Percentiles rank a stretch among this genome's conserved stretches.
Conservation (phyloP, 1,284 basidiomycete genomes). For the Grifola frondosa region DNA sequence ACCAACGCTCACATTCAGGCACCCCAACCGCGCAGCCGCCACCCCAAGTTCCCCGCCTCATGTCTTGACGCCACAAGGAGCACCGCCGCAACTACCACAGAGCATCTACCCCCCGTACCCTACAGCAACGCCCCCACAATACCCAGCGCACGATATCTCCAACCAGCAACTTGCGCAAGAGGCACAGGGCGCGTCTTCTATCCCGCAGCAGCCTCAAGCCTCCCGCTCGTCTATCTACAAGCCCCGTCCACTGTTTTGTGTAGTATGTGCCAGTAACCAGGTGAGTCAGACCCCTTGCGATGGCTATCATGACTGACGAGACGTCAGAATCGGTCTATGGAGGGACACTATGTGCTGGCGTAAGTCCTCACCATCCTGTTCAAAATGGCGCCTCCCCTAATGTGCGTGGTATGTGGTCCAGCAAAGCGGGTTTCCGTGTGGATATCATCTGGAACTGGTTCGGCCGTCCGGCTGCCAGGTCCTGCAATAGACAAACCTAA, state of each 20-base stretch:
- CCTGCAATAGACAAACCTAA: slow-evolving; percentile 98
- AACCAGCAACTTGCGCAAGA: slow-evolving; percentile 29
- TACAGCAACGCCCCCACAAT: slow-evolving; percentile 36
- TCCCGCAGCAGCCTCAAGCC: slow-evolving; percentile 14
- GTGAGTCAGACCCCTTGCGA: slow-evolving; percentile 42
- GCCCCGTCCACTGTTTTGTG: slow-evolving; percentile 84
- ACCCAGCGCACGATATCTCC: slow-evolving; percentile 22
- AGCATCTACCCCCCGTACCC: slow-evolving; percentile 27
- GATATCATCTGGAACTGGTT: slow-evolving; percentile 96
- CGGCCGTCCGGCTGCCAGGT: slow-evolving; percentile 94
- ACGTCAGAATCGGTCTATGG: slow-evolving; percentile 95
- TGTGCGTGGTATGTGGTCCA: slow-evolving; percentile 29
- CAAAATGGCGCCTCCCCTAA: slow-evolving; percentile 1
- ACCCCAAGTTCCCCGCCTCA: slow-evolving; percentile 17
- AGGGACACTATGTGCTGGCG: slow-evolving; percentile 91
- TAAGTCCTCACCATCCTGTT: slow-evolving; percentile 41
- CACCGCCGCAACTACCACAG: slow-evolving; percentile 12
- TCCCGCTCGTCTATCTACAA: slow-evolving; percentile 42
- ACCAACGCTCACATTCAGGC: slow-evolving; percentile 45
- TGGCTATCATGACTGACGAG: not conserved
- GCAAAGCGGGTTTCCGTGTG: slow-evolving; percentile 88
- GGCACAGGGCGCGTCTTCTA: slow-evolving; percentile 25
- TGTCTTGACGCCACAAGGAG: slow-evolving; percentile 22
- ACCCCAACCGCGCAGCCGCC: slow-evolving; percentile 33
- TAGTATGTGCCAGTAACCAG: slow-evolving; percentile 98